Evolutionary conservation across 176 grass and related monocot species (phyloP), one percentile per base, ranked within the genome.

Genomic region (Oropetium thomaeum): DNA sequence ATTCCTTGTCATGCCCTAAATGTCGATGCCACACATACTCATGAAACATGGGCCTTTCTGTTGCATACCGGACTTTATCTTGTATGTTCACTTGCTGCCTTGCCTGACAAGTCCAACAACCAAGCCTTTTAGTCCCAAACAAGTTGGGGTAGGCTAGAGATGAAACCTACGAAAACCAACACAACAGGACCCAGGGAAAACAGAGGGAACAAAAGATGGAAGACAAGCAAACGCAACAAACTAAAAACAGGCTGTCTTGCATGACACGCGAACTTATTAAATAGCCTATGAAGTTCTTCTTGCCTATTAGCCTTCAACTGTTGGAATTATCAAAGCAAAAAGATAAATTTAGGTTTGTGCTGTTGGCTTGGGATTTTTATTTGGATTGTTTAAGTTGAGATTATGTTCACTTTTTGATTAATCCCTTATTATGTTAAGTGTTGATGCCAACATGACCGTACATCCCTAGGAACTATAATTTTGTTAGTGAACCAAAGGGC

Each of bases 401-500:
- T 76, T 37, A 60, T 4, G 30, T 58, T 67, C 48, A 57, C 20
- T 48, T 53, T 83, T 8, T 31, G 7, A 76, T 51, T 62, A 48
- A 37, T 17, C 29, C n/a, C 5, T 51, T 14, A 42, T 27, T 70
- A 37, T 3, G 13, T 5, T 79, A 58, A n/a, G 13, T 43, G 41
- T 30, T 70, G 28, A 61, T 16, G 11, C 51, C 60, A 45, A 70
- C 7, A 76, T 61, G 43, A 34, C 16, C 23, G 49, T 54, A 35
- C 31, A 79, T 47, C 53, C n/a, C 37, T 65, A 58, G 8, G 35
- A 45, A 65, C 12, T 55, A 38, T 74, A 13, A 17, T 86, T n/a
- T 70, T 37, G 9, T 70, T 60, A 12, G 27, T 72, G 45, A 80
- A 79, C 60, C 31, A 85, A 74, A 60, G 23, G 20, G 3, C 20